A percentile compares a stretch with the other conserved stretches of the same genome.
Conservation (phyloP, 2,329 filamentous ascomycete species). For the Sporothrix protearum region DNA sequence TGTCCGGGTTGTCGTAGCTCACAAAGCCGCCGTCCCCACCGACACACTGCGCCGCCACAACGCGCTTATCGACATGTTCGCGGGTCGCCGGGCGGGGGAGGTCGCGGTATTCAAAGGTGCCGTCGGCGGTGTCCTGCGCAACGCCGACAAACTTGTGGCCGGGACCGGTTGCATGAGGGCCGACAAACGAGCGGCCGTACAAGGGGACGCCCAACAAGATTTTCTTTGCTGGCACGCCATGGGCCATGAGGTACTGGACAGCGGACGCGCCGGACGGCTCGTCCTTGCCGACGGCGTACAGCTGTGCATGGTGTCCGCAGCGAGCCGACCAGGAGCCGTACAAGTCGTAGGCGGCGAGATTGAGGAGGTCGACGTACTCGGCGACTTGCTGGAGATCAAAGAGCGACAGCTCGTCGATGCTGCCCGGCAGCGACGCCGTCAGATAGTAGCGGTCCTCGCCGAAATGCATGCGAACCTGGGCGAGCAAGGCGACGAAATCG, state of each 20-base stretch:
- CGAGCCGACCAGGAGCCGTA: slow-evolving; percentile 65
- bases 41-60: slow-evolving; percentile 67
- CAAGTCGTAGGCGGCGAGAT: slow-evolving; percentile 79
- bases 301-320: slow-evolving; percentile 72
- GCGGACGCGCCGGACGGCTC: slow-evolving; percentile 64
- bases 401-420: slow-evolving; percentile 61
- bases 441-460: slow-evolving; percentile 65
- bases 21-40: slow-evolving; percentile 74
- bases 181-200: slow-evolving; percentile 67
- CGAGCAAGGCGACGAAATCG: slow-evolving; percentile 67
- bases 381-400: slow-evolving; percentile 64
- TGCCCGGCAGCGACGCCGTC: slow-evolving; percentile 68
- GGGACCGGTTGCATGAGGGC: slow-evolving; percentile 57
- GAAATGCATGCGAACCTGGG: slow-evolving; percentile 62
- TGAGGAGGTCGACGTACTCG: slow-evolving; percentile 68
- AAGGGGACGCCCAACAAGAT: slow-evolving; percentile 72
- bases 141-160: slow-evolving; percentile 57
- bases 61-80: slow-evolving; percentile 64
- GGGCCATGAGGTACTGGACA: slow-evolving; percentile 61
- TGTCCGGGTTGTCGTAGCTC: slow-evolving; percentile 74
- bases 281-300: slow-evolving; percentile 60
- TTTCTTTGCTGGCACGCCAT: slow-evolving; percentile 66
- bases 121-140: slow-evolving; percentile 57
- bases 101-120: slow-evolving; percentile 69
- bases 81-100: slow-evolving; percentile 60